These are phyloP conservation scores for Coelastrella sp. DNA, from an alignment of 139 green algal genomes.

Conservation along the genomic window DNA sequence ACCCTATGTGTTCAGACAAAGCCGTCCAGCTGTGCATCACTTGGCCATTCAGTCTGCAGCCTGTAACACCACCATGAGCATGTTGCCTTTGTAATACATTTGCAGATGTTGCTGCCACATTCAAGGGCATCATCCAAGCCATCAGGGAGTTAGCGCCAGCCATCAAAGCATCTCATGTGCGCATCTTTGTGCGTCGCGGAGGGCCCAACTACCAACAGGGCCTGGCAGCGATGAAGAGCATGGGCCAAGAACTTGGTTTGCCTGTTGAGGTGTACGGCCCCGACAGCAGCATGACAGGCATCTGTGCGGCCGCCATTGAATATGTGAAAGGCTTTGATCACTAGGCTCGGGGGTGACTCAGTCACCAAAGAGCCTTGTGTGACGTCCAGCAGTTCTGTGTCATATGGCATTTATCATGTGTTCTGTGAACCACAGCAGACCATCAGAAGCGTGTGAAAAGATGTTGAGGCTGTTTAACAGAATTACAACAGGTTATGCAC, in stretches of 20 bases:
- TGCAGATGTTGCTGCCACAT: slow-evolving; percentile 92
- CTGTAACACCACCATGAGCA: neutral
- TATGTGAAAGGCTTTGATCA: slow-evolving; percentile 68
- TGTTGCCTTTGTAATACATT: neutral
- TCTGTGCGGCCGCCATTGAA: slow-evolving; percentile 87
- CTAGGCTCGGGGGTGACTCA: neutral
- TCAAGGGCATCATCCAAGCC: slow-evolving; percentile 92
- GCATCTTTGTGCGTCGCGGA: slow-evolving; percentile 88
- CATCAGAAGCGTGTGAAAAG: too few relatives aligned
- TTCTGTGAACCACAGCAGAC: too few relatives aligned
- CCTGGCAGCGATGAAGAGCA: slow-evolving; percentile 68
- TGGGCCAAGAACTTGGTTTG: slow-evolving; percentile 82
- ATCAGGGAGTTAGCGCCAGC: slow-evolving; percentile 65
- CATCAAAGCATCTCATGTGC: slow-evolving; percentile 80
- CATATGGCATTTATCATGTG: too few relatives aligned
- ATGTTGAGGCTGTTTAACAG: too few relatives aligned
- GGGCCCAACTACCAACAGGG: slow-evolving; percentile 90
- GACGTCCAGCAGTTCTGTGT: too few relatives aligned
- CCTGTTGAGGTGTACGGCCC: slow-evolving; percentile 88
- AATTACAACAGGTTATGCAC: too few relatives aligned
- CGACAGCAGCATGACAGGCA: slow-evolving; percentile 92
- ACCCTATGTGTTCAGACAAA: neutral
- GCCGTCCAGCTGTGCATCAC: neutral
- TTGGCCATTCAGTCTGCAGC: neutral
- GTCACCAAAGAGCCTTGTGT: neutral